These are phyloP conservation scores for Blastobotrys niveus DNA, from an alignment of 1,139 yeast species.

Conservation along the genomic window DNA sequence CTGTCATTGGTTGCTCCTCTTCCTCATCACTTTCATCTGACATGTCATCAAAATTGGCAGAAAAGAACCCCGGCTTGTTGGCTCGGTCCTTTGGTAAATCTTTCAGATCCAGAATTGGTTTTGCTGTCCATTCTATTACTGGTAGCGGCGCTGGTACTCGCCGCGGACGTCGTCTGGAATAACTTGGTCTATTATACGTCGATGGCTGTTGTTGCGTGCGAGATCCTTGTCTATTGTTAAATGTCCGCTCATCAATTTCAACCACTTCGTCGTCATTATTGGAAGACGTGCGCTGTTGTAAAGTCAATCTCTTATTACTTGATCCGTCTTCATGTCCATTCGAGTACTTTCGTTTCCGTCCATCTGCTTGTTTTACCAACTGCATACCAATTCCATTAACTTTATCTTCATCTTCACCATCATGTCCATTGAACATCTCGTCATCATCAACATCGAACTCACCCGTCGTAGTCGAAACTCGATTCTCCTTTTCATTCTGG, in stretches of 20 bases:
- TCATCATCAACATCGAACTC: neutral
- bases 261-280: constrained; percentile 7
- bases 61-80: constrained; percentile 29
- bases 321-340: neutral
- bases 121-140: constrained; percentile 20
- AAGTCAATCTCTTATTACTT: no score
- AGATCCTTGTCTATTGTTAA: neutral
- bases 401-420: constrained; percentile 5
- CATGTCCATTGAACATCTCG: no score
- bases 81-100: constrained; percentile 27
- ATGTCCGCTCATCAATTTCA: constrained; percentile 9
- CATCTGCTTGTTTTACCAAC: no score
- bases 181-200: neutral
- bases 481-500: neutral
- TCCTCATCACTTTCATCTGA: constrained; percentile 24
- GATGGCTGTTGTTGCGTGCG: neutral
- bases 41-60: constrained; percentile 28
- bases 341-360: constrained; percentile 1
- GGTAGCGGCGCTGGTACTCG: constrained; percentile 15
- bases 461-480: neutral
- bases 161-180: neutral
- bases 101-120: constrained; percentile 26
- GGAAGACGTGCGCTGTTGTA: no score
- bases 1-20: neutral
- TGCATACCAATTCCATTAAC: constrained; percentile 1